Conservation (phyloP, 495 filamentous ascomycete species). For the Viridothelium virens region DNA sequence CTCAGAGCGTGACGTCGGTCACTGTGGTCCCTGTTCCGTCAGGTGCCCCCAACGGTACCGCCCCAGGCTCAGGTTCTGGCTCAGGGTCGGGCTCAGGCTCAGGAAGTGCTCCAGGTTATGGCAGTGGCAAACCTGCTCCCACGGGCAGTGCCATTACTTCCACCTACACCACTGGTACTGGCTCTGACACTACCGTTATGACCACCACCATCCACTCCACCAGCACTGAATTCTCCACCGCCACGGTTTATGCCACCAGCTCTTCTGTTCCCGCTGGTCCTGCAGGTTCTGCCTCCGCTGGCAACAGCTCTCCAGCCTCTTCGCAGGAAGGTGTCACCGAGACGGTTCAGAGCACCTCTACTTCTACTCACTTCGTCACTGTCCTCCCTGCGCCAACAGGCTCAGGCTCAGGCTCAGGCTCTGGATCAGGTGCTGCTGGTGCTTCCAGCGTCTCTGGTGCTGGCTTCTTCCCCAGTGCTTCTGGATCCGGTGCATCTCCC, state of each 20-base stretch:
- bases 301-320: background rate
- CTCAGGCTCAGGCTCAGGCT: background rate
- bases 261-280: background rate
- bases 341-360: slow-evolving; percentile 8
- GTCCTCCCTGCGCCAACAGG: slow-evolving; percentile 2
- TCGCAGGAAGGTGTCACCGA: slow-evolving; percentile 1
- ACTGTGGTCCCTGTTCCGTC: slow-evolving; percentile 15
- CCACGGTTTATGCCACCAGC: background rate
- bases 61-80: background rate
- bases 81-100: no score
- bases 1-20: background rate
- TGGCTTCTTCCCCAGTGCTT: background rate
- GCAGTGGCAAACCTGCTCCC: background rate
- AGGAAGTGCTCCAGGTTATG: slow-evolving; percentile 1
- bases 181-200: slow-evolving; percentile 47
- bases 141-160: slow-evolving; percentile 18
- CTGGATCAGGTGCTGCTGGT: background rate
- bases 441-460: background rate
- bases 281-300: background rate
- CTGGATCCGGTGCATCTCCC: background rate
- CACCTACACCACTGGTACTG: slow-evolving; percentile 40
- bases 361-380: slow-evolving; percentile 8
- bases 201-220: slow-evolving; percentile 52
- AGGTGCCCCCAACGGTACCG: background rate
- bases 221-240: slow-evolving; percentile 23